Evolutionary conservation across 306 rosid species (phyloP), one percentile per base, ranked within the genome.

Genomic region (Argentina anserina): DNA sequence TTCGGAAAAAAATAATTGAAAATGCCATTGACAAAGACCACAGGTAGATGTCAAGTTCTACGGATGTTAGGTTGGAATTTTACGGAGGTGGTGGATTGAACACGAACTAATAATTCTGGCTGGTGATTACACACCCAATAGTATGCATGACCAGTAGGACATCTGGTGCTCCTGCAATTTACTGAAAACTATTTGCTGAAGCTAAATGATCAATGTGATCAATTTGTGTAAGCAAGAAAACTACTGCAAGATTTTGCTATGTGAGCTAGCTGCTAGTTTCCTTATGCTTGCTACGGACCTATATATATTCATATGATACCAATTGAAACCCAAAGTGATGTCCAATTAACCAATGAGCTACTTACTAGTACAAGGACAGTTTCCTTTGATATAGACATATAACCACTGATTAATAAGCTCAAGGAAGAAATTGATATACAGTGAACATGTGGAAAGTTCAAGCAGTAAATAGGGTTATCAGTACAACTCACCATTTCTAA

Each of bases 401-500:
- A 42, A 9, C 37, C 23, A 14, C 45, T 8, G 13, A 1, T 1
- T 33, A 52, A 70, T n/a, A 36, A 37, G 29, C 61, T 55, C 6
- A 9, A 26, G 62, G 43, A 39, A 70, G 11, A 56, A 56, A 7
- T n/a, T 56, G 4, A 9, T 40, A 37, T 37, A 25, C 26, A 56
- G 53, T 13, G 21, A 20, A 21, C 10, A 39, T 11, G 14, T 34
- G 53, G 70, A 26, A 71, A 39, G 69, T 58, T 45, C 9, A 59
- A 43, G 34, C 25, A 2, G 62, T 21, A 25, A 77, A 50, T 29
- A 34, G 49, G 71, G 40, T 12, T 69, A 62, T 59, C 80, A 63
- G 11, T 56, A 62, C 63, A 81, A 69, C 87, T 89, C 75, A 94
- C 98, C 98, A 91, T 94, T 84, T 94, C 98, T 67, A 94, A 86